Evolutionary conservation across 2,329 filamentous ascomycete species (phyloP).

Genomic region (Coniochaeta hoffmannii): DNA sequence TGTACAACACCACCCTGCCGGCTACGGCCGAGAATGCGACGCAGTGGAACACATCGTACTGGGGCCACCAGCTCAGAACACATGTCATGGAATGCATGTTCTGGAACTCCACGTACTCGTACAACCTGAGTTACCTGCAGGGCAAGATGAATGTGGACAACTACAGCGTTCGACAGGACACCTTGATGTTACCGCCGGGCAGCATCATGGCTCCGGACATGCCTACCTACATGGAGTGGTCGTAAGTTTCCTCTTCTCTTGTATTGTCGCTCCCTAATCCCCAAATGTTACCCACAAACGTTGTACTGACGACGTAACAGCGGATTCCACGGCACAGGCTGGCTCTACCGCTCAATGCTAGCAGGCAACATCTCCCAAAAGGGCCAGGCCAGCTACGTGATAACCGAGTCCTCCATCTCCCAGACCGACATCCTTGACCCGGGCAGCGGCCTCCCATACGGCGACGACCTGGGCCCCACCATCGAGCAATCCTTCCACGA

Average conservation of each 20-base stretch:
- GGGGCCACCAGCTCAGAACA: background rate
- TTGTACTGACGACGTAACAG: background rate
- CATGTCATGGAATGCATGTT: conserved; percentile 9
- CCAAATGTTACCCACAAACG: background rate
- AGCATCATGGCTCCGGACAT: conserved; percentile 5
- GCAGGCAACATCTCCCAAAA: conserved; percentile 8
- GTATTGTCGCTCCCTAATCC: background rate
- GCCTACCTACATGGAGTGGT: conserved; percentile 7
- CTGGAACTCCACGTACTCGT: conserved; percentile 8
- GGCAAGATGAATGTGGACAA: conserved; percentile 5
- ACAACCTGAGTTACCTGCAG: conserved; percentile 5
- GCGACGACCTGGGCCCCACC: conserved; percentile 4
- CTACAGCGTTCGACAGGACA: background rate
- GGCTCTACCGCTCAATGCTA: conserved; percentile 7
- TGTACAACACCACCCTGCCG: conserved; percentile 1
- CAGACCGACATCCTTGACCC: conserved; percentile 7
- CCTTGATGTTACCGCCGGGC: conserved; percentile 6
- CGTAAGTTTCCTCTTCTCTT: conserved; percentile 3
- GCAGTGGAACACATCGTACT: conserved; percentile 2
- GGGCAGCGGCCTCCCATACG: conserved; percentile 1
- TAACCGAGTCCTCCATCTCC: conserved; percentile 5
- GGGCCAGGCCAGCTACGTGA: conserved; percentile 1
- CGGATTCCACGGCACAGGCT: conserved; percentile 9
- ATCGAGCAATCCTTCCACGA: conserved; percentile 6
- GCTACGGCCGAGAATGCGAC: conserved; percentile 1